Conservation (phyloP, 139 green algal genomes). For the Chlamydomonas sp. region DNA sequence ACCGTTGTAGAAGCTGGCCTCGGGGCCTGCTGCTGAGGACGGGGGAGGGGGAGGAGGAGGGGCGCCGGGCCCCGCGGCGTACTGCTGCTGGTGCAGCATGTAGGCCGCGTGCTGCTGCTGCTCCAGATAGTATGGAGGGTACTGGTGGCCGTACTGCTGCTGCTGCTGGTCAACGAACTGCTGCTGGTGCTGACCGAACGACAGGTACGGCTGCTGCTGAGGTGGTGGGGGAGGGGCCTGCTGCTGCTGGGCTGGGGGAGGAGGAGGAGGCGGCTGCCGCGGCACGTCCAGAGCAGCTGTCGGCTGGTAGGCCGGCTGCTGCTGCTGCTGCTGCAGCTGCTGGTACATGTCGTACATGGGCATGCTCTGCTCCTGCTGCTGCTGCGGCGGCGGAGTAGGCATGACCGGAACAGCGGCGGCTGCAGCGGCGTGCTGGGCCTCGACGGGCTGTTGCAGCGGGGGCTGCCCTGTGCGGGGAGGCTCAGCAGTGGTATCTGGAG, state of each 20-base stretch:
- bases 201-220: background rate
- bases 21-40: too few species aligned
- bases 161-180: background rate
- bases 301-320: background rate
- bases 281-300: too few species aligned
- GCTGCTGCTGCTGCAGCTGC: background rate
- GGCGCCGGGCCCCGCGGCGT: background rate
- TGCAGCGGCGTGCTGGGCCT: too few species aligned
- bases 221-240: background rate
- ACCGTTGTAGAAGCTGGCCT: too few species aligned
- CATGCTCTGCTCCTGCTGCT: background rate
- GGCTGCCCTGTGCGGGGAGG: too few species aligned
- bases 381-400: too few species aligned
- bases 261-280: too few species aligned
- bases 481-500: too few species aligned
- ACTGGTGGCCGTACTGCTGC: background rate
- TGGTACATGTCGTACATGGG: too few species aligned
- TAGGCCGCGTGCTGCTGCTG: slow-evolving; percentile 1
- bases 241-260: background rate
- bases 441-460: too few species aligned
- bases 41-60: too few species aligned
- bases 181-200: background rate
- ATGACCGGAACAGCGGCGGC: too few species aligned
- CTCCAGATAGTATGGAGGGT: background rate
- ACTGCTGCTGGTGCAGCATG: background rate